Evolutionary conservation across 2,329 filamentous ascomycete species (phyloP).

Genomic region (Diaporthe humulicola): DNA sequence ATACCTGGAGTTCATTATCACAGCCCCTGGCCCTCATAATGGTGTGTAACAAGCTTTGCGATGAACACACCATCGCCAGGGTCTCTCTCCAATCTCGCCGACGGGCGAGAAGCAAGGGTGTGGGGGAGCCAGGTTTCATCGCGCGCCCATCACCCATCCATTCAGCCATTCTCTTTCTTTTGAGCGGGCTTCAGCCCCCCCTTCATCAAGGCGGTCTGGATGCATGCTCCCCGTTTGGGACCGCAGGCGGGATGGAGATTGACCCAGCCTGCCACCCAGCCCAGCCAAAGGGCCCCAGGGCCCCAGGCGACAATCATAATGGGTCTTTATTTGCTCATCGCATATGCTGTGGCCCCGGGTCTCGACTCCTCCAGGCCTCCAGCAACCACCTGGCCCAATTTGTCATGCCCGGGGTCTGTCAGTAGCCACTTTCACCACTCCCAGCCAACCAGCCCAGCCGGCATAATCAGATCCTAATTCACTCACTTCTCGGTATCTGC

Average conservation of each 20-base stretch:
- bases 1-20: neutral
- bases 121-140: conserved; percentile 25
- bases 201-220: conserved; percentile 23
- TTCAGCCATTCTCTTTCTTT: conserved; percentile 24
- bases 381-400: neutral
- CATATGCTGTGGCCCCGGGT: conserved; percentile 1
- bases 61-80: conserved; percentile 30
- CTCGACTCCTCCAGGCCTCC: neutral
- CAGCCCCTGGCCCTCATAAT: conserved; percentile 10
- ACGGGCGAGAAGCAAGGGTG: conserved; percentile 2
- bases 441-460: neutral
- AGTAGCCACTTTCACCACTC: neutral
- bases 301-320: neutral
- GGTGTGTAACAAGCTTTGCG: conserved; percentile 27
- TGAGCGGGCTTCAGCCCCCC: conserved; percentile 13
- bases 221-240: conserved; percentile 3
- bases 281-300: neutral
- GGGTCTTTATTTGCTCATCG: conserved; percentile 11
- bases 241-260: neutral
- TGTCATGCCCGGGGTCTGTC: neutral
- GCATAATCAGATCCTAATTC: neutral
- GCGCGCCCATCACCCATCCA: conserved; percentile 28
- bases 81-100: conserved; percentile 24
- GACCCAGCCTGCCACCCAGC: neutral
- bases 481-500: neutral